Base-by-base conservation (phyloP, 345 rosid genomes). In the Cardamine resedifolia region DNA sequence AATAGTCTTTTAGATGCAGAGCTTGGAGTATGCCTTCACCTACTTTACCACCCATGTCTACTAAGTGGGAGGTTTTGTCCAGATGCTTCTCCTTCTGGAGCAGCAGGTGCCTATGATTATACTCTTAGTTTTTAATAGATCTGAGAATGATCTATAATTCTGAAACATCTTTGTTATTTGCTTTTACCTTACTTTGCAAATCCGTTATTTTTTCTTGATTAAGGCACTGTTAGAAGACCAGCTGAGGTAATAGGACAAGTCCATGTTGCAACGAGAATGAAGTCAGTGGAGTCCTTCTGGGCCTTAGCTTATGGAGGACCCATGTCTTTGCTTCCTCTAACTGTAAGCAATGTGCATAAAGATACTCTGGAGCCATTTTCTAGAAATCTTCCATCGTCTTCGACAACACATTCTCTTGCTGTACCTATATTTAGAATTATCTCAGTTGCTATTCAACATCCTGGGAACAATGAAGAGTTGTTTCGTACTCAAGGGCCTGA, bases 211-310 rank as follows among this genome's bases (percentile, higher is more conserved):
- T 66, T 48, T 66, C 53, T 49, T 71, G 57, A 72, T 78, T 74
- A 79, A 89, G 99, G 99, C 73, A 75, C 79, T 60, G 70, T 78
- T 58, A 86, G 98, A 69, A 76, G 99, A 61, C 98, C 98, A 12
- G 99, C 92, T 23, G 99, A 95, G 82, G 90, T 95, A 75, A 96
- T 95, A 53, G 98, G 99, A 81, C 98, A 95, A 85, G 94, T 91
- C 59, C 90, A 90, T 85, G 88, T 95, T 66, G 97, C 98, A 36
- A 79, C 83, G 53, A 85, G 98, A 83, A 83, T 83, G 85, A 85
- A 89, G 74, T 84, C 98, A 10, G 87, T 81, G 74, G 96, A 95
- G 78, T 91, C 98, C 39, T 77, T 95, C 36, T 91, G 99, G 98
- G 99, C 96, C 39, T 79, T 91, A 79, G 91, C 96, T 70, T 86